Conservation (phyloP, 2,329 filamentous ascomycete genomes). For the Sporothrix variecibatus region DNA sequence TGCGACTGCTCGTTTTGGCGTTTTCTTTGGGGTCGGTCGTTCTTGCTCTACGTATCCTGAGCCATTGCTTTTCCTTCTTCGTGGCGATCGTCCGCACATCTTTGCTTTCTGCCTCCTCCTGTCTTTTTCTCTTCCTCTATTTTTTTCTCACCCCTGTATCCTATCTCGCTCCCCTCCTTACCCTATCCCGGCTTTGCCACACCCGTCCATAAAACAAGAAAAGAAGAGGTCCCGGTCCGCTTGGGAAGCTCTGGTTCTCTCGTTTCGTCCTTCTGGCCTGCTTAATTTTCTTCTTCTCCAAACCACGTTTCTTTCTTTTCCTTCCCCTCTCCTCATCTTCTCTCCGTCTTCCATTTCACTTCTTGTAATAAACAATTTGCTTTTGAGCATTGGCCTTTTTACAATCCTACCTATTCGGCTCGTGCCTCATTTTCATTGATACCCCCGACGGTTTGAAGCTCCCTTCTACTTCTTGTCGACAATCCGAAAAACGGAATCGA, state of each 20-base stretch:
- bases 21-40: constrained; percentile 11
- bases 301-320: not conserved
- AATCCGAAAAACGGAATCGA: not conserved
- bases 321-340: constrained; percentile 1
- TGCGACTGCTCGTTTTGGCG: constrained; percentile 12
- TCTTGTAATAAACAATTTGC: constrained; percentile 22
- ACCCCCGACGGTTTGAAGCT: constrained; percentile 25
- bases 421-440: constrained; percentile 22
- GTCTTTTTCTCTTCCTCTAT: constrained; percentile 6
- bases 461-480: not conserved
- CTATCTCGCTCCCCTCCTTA: not conserved
- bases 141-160: not conserved
- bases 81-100: constrained; percentile 17
- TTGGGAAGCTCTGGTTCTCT: constrained; percentile 1
- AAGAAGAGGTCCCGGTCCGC: constrained; percentile 5
- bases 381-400: constrained; percentile 16
- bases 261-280: not conserved
- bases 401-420: not conserved
- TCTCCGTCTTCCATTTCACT: constrained; percentile 8
- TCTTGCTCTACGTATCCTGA: constrained; percentile 10
- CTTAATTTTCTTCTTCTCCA: not conserved
- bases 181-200: constrained; percentile 13
- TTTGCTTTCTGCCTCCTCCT: not conserved
- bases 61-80: constrained; percentile 19
- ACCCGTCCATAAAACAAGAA: constrained; percentile 10